These are phyloP conservation scores for Avena sativa DNA, from an alignment of 176 grass and related monocot species.

Conservation along the genomic window DNA sequence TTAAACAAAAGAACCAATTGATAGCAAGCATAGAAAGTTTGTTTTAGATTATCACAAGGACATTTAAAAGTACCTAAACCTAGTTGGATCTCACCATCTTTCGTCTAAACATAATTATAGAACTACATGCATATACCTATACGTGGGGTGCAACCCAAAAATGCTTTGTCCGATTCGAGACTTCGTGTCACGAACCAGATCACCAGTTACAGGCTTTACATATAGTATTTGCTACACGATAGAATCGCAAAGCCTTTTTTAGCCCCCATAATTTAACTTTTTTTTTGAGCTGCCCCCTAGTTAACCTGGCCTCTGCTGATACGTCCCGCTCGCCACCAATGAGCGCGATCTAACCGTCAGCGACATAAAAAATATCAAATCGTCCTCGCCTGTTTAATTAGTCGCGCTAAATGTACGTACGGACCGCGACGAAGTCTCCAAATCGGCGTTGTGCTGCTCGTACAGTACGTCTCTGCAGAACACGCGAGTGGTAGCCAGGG, in stretches of 20 bases:
- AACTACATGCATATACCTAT: constrained; percentile 3
- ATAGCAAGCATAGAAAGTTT: background rate
- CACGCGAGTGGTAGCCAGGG: background rate
- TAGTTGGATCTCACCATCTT: constrained; percentile 46
- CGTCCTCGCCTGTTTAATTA: background rate
- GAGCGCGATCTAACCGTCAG: background rate
- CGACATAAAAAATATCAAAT: background rate
- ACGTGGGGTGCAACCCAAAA: constrained; percentile 51
- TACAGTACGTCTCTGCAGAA: background rate
- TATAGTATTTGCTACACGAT: background rate
- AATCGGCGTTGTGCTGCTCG: background rate
- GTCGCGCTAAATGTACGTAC: background rate
- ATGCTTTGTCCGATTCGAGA: constrained; percentile 10
- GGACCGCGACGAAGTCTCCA: background rate
- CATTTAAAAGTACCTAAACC: background rate
- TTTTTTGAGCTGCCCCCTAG: no score
- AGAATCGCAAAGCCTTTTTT: no score
- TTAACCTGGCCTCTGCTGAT: constrained; percentile 2
- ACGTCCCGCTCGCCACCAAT: background rate
- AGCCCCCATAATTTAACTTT: background rate
- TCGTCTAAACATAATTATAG: background rate
- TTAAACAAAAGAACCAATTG: constrained; percentile 1
- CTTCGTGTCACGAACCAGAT: constrained; percentile 30
- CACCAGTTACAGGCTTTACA: constrained; percentile 22
- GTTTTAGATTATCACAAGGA: background rate